Evolutionary conservation across 2,329 filamentous ascomycete genomes (phyloP).

Genomic region (Aspergillus glaucus): DNA sequence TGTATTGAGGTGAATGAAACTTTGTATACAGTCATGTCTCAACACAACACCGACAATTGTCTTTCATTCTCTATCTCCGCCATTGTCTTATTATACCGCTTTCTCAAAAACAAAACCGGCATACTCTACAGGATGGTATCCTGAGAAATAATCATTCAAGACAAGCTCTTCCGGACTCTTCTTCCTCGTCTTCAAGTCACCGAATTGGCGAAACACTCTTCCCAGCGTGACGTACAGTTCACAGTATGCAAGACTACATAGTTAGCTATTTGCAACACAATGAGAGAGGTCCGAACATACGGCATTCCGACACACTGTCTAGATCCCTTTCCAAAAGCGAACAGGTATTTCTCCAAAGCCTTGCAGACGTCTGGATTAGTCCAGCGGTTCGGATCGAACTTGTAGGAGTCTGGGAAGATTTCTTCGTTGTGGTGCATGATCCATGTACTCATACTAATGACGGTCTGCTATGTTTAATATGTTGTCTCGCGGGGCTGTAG

Average conservation of each 20-base stretch:
- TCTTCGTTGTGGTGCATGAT: conserved; percentile 26
- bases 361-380: conserved; percentile 9
- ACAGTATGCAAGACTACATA: conserved; percentile 25
- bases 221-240: conserved; percentile 30
- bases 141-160: conserved; percentile 27
- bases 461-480: conserved; percentile 3
- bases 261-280: not conserved
- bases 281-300: conserved; percentile 9
- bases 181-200: conserved; percentile 12
- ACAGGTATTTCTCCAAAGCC: conserved; percentile 25
- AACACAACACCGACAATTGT: not conserved
- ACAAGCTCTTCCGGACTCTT: conserved; percentile 18
- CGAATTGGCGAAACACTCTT: conserved; percentile 24
- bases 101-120: conserved; percentile 17
- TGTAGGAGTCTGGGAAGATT: conserved; percentile 26
- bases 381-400: conserved; percentile 35
- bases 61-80: not conserved
- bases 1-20: not conserved
- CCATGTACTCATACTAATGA: conserved; percentile 31
- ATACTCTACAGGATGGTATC: conserved; percentile 12
- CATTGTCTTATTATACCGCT: not conserved
- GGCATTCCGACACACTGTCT: conserved; percentile 31
- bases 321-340: conserved; percentile 32
- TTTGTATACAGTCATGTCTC: not conserved
- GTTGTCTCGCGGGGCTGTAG: too few relatives aligned